Conservation (phyloP, 768 basidiomycete genomes). For the Brasilioporus rufonigricans region DNA sequence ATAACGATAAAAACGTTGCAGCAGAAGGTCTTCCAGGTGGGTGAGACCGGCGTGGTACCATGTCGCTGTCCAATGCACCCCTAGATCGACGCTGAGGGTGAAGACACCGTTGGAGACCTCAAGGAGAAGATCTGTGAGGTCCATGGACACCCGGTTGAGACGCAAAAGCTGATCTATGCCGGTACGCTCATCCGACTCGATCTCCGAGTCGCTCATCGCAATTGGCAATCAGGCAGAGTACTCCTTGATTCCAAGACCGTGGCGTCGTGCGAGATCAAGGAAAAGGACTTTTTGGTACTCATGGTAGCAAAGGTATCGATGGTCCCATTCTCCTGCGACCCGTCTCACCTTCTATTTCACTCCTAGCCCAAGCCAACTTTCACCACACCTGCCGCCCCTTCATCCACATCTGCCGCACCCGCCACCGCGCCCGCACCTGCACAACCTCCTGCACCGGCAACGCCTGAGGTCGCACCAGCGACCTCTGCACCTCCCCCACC, state of each 20-base stretch:
- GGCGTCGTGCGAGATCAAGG: slow-evolving; percentile 87
- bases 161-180: slow-evolving; percentile 94
- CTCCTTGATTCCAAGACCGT: slow-evolving; percentile 86
- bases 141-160: slow-evolving; percentile 70
- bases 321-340: slow-evolving; percentile 8
- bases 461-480: slow-evolving; percentile 32
- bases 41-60: not conserved
- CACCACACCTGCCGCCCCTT: slow-evolving; percentile 22
- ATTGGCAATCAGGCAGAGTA: slow-evolving; percentile 70
- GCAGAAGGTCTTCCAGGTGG: slow-evolving; percentile 85
- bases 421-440: slow-evolving; percentile 6
- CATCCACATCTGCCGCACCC: slow-evolving; percentile 21
- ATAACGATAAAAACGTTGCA: slow-evolving; percentile 94
- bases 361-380: slow-evolving; percentile 54
- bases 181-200: slow-evolving; percentile 46
- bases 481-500: slow-evolving; percentile 35
- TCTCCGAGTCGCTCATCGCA: slow-evolving; percentile 2
- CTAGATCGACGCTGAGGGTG: slow-evolving; percentile 74
- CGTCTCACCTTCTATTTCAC: slow-evolving; percentile 4
- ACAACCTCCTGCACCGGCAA: slow-evolving; percentile 26
- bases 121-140: slow-evolving; percentile 80
- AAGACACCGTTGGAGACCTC: slow-evolving; percentile 71
- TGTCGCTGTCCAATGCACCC: not conserved
- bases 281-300: slow-evolving; percentile 98
- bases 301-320: slow-evolving; percentile 89